Conservation (phyloP, 2,329 filamentous ascomycete species). For the Colletotrichum sp. region DNA sequence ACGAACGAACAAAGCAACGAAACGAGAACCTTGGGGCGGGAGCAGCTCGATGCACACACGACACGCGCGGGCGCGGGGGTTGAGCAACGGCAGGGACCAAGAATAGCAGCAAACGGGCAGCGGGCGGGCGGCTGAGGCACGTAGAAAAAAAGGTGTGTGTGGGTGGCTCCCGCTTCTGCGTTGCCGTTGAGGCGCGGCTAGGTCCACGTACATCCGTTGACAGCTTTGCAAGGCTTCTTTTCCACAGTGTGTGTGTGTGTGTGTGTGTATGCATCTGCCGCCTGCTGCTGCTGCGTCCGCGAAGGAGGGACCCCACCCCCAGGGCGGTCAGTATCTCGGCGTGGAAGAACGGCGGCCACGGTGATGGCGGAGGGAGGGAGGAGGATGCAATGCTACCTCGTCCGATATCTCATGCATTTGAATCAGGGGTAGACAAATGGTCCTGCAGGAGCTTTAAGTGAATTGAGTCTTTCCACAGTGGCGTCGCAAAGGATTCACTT, state of each 20-base stretch:
- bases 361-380: background rate
- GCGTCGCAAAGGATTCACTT: background rate
- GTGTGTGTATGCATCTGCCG: background rate
- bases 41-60: background rate
- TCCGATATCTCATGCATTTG: slow-evolving; percentile 5
- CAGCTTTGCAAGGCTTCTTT: background rate
- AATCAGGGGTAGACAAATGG: slow-evolving; percentile 6
- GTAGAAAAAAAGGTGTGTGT: background rate
- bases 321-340: background rate
- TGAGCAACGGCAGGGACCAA: background rate
- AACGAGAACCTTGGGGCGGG: background rate
- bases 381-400: slow-evolving; percentile 12
- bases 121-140: slow-evolving; percentile 7
- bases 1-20: background rate
- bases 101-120: slow-evolving; percentile 14
- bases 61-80: background rate
- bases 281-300: background rate
- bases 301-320: background rate
- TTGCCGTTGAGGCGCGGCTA: background rate
- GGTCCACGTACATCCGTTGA: background rate
- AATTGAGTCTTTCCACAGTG: background rate
- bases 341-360: background rate
- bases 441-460: slow-evolving; percentile 7
- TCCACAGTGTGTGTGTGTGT: background rate
- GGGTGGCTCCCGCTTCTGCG: background rate